Percentiles rank a stretch among this genome's conserved stretches.
Evolutionary conservation across 208 protist genomes (phyloP).

Genomic region (Leishmania gerbilli): DNA sequence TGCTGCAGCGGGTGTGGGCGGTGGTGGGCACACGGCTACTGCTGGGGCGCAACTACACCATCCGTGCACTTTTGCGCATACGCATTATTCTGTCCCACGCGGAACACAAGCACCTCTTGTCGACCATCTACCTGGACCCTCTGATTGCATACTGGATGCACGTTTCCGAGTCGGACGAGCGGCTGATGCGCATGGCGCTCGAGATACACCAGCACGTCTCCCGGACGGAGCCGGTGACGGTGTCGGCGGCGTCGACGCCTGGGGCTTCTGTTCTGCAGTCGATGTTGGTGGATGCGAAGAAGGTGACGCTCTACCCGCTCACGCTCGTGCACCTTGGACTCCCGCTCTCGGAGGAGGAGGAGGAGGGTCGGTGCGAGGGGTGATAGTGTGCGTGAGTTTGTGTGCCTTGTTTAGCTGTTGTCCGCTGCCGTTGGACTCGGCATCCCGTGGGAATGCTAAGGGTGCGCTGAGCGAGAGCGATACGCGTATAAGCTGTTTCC

Average conservation of each 20-base stretch:
- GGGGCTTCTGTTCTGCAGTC: conserved; percentile 8
- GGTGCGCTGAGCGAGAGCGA: not conserved
- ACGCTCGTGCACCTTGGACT: conserved; percentile 54
- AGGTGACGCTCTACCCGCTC: conserved; percentile 49
- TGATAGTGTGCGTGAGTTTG: not conserved
- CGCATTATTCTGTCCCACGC: conserved; percentile 74
- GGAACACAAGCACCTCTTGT: conserved; percentile 82
- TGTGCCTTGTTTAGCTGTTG: not conserved
- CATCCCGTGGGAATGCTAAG: not conserved
- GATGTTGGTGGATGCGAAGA: conserved; percentile 30
- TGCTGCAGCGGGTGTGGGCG: conserved; percentile 74
- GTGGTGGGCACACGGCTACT: conserved; percentile 75
- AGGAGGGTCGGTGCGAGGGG: not conserved
- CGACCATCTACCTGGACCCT: conserved; percentile 76
- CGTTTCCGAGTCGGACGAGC: conserved; percentile 43
- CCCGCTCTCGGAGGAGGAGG: conserved; percentile 33
- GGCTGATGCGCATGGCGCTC: conserved; percentile 50
- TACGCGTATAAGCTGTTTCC: not conserved
- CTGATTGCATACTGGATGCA: conserved; percentile 82
- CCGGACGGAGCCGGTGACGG: conserved; percentile 44
- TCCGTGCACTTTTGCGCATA: conserved; percentile 78
- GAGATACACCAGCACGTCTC: conserved; percentile 74
- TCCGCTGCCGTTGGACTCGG: not conserved
- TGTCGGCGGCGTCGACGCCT: conserved; percentile 19
- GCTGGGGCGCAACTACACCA: conserved; percentile 64